Conservation (phyloP, 2,329 filamentous ascomycete genomes). For the Hypocreales sp. region DNA sequence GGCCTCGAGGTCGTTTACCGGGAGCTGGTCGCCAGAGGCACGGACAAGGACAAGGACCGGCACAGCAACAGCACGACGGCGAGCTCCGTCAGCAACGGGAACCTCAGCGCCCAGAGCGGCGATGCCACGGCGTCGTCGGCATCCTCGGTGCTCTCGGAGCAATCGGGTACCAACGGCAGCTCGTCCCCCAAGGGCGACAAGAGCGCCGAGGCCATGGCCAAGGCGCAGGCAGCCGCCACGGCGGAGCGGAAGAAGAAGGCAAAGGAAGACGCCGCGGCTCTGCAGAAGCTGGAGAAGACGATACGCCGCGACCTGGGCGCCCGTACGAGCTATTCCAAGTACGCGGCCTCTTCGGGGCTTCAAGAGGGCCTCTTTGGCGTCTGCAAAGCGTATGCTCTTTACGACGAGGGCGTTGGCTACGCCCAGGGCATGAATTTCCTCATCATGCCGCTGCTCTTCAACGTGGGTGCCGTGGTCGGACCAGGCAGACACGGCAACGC, state of each 20-base stretch:
- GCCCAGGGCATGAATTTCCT: slow-evolving; percentile 99
- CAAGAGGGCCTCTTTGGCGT: slow-evolving; percentile 91
- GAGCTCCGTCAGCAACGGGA: slow-evolving; percentile 37
- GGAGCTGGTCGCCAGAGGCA: slow-evolving; percentile 65
- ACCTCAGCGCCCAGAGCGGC: slow-evolving; percentile 39
- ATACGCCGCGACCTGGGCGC: slow-evolving; percentile 86
- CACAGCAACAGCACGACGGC: slow-evolving; percentile 37
- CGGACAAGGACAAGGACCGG: slow-evolving; percentile 59
- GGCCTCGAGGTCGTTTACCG: slow-evolving; percentile 78
- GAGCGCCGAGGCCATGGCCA: slow-evolving; percentile 45
- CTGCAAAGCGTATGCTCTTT: slow-evolving; percentile 94
- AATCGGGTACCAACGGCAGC: slow-evolving; percentile 44
- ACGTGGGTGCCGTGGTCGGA: slow-evolving; percentile 38
- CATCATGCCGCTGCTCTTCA: slow-evolving; percentile 91
- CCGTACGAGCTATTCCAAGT: slow-evolving; percentile 92
- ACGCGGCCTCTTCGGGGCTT: slow-evolving; percentile 75
- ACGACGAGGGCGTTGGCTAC: slow-evolving; percentile 88
- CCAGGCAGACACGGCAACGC: no score
- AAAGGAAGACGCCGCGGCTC: slow-evolving; percentile 57
- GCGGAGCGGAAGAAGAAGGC: slow-evolving; percentile 62
- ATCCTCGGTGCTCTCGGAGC: slow-evolving; percentile 70
- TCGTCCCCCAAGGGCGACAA: slow-evolving; percentile 45
- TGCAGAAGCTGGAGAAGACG: slow-evolving; percentile 76
- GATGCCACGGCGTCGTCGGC: slow-evolving; percentile 62
- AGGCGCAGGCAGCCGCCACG: slow-evolving; percentile 46